Evolutionary conservation across 306 rosid species (phyloP), one percentile per base, ranked within the genome.

Genomic region (Vicia faba): DNA sequence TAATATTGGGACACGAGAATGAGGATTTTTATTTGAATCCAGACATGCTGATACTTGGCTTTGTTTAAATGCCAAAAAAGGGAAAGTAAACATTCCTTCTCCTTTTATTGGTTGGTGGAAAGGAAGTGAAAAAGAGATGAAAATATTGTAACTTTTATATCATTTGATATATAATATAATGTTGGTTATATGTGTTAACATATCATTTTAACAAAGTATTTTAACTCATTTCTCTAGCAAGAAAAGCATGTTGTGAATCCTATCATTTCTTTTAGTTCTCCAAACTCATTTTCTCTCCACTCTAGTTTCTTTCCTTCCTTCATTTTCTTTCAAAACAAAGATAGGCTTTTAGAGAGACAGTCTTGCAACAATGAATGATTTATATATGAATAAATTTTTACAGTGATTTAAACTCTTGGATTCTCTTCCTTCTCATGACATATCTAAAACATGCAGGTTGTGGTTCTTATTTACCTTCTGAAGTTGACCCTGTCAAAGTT

Each of bases 381-480:
- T 62, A 43, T 54, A 44, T 46, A 41, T 4, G 28, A 51, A 71
- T 50, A 16, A 41, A 15, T 38, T 60, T 79, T 60, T 66, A 40
- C 73, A 11, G 38, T 59, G 77, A 57, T 64, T 29, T 29, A 25
- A 55, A 31, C 71, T 70, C 45, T 39, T 38, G 63, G 48, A 56
- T 51, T 53, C 19, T 54, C 44, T 46, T 23, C 61, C 58, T 62
- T 59, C 55, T 44, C 25, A 12, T 66, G 75, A 36, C 41, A 29
- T 51, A 50, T 56, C 55, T 36, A 35, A 58, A 71, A 51, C 43
- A 19, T 69, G 71, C 87, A 91, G 96, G 81, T 84, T 75, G 75
- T 64, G 54, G 78, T 64, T 73, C 55, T 60, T 70, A 78, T 88
- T 58, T 82, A 79, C 75, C 39, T 85, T 68, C 86, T 91, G 75